Evolutionary conservation across 805 yeast species (phyloP).

Genomic region (Huiozyma sinensis): DNA sequence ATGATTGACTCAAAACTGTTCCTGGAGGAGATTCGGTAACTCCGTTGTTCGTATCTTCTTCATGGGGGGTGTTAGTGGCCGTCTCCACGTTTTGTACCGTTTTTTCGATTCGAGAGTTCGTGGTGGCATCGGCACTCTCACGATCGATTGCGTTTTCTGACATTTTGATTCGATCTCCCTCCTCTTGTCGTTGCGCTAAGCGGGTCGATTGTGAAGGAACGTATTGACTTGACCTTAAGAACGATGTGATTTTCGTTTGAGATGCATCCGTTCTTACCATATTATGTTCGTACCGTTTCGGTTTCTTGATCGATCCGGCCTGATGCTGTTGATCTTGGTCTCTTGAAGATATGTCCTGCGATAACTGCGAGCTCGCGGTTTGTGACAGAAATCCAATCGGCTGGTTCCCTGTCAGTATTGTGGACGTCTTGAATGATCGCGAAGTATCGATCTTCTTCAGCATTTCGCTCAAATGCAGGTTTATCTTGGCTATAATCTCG

Average conservation of each 20-base stretch:
- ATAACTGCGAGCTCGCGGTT: background rate
- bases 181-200: background rate
- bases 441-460: constrained; percentile 53
- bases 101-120: background rate
- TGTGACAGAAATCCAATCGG: background rate
- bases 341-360: too few species aligned
- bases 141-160: background rate
- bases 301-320: constrained; percentile 4
- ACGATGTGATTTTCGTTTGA: constrained; percentile 24
- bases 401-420: constrained; percentile 32
- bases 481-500: constrained; percentile 61
- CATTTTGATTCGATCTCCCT: background rate
- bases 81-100: background rate
- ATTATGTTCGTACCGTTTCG: constrained; percentile 25
- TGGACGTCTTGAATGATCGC: constrained; percentile 58
- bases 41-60: constrained; percentile 1
- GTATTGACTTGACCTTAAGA: constrained; percentile 10
- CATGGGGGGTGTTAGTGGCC: background rate
- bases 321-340: background rate
- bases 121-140: background rate
- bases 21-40: background rate
- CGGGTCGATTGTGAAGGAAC: background rate
- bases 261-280: constrained; percentile 27
- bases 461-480: constrained; percentile 36
- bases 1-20: background rate